Evolutionary conservation across 2,329 filamentous ascomycete genomes (phyloP).

Genomic region (Cordyceps sp.): DNA sequence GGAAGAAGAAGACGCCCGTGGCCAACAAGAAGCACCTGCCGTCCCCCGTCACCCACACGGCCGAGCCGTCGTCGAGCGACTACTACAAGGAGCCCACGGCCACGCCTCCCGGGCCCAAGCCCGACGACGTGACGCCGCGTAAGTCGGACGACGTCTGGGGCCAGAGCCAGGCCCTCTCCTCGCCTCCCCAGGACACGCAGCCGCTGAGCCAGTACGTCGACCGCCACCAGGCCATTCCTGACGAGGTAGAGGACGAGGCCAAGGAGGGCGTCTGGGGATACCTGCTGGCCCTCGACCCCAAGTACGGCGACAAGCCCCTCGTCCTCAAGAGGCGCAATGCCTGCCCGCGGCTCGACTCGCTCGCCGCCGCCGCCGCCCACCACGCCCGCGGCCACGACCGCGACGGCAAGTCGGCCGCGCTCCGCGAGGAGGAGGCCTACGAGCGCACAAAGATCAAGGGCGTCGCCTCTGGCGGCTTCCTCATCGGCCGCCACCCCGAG

Average conservation of each 20-base stretch:
- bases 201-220: conserved; percentile 58
- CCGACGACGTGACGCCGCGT: conserved; percentile 35
- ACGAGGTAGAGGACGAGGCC: conserved; percentile 72
- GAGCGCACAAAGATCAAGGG: conserved; percentile 45
- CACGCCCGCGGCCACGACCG: conserved; percentile 17
- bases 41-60: conserved; percentile 56
- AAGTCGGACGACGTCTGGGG: conserved; percentile 30
- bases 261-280: conserved; percentile 92
- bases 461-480: conserved; percentile 61
- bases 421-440: conserved; percentile 41
- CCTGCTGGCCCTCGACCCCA: conserved; percentile 62
- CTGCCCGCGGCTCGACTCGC: conserved; percentile 43
- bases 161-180: conserved; percentile 28
- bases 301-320: conserved; percentile 45
- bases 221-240: conserved; percentile 52
- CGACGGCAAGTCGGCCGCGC: conserved; percentile 27
- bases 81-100: conserved; percentile 50
- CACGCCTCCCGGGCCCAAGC: conserved; percentile 47
- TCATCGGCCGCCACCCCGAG: conserved; percentile 85
- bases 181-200: conserved; percentile 47
- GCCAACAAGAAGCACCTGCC: conserved; percentile 54
- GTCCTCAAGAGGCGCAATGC: conserved; percentile 59
- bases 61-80: conserved; percentile 39
- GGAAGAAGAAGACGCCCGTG: conserved; percentile 47
- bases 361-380: conserved; percentile 16